Base-by-base conservation (phyloP, 768 basidiomycete species). In the Multifurca ochricompacta region DNA sequence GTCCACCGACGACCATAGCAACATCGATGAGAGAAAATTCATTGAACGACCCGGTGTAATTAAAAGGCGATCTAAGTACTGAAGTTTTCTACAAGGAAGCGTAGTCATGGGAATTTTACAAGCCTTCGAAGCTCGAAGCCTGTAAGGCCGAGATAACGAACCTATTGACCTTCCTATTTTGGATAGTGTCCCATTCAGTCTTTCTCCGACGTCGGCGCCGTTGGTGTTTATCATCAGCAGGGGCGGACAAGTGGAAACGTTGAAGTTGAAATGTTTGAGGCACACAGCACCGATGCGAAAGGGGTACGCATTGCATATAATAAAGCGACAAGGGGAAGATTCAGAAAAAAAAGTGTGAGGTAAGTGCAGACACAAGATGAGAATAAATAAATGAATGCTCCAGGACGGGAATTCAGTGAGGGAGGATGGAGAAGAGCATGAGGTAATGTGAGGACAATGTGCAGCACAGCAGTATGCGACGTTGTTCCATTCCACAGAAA, bases 371-470 rank as follows among this genome's bases (percentile, higher is more conserved):
- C 55, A 51, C 56, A 47, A 52, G 56, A 52, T 52, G 50, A 34
- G 32, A 48, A 57, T 57, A 57, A 57, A 57, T 57, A 57, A 57
- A 47, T 57, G 50, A 48, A n/a, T 51, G 56, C 51, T 57, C 51
- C 56, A 52, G 51, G 56, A 50, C 31, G 28, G 45, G 45, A 34
- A 4, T 25, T 56, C 45, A 45, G 39, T 57, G 50, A 34, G 40
- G 27, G 32, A 36, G 31, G 30, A 37, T 37, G 21, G n/a, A 36
- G 25, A 28, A 19, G 34, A 11, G 25, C 3, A 25, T 16, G 49
- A 19, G 32, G 7, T 7, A 49, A 56, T 7, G 10, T 45, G 49
- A 51, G 30, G 39, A 23, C 50, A 28, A 27, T 51, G 44, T 46
- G 55, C 37, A 23, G 27, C 50, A 52, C 25, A 52, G 45, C 40